Base-by-base conservation (phyloP, 768 basidiomycete genomes). In the Trametes cubensis region DNA sequence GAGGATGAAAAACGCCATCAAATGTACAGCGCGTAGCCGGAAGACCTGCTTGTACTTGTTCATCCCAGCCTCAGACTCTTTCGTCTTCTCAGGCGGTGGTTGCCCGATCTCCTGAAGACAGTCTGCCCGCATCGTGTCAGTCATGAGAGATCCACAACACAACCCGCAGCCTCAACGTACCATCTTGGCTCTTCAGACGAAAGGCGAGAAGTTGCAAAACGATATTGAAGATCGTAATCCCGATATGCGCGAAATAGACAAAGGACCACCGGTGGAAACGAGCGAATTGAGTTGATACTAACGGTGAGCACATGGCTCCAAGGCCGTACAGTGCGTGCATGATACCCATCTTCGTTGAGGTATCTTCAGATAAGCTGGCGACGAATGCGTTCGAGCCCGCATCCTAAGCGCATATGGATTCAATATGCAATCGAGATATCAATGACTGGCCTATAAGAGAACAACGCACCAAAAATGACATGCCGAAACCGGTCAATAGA, bases 321-420 rank as follows among this genome's bases (percentile, higher is more conserved):
- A 75, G 47, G 42, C 89, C 88, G 67, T 89, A 90, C 1, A 81
- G 77, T 10, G 85, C 86, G 66, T 54, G 38, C 60, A 65, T 58
- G 40, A 58, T 52, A 14, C 60, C 84, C 83, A 92, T 87, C 70
- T 89, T 90, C 0, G 74, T 69, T 61, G 84, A 80, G 0, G 84
- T 70, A 44, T 85, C 79, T n/a, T 80, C 74, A 58, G 79, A 78
- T 7, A 89, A 74, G 47, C 76, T 79, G 1, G 86, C 88, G 17
- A 92, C 82, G 64, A 82, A 91, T 11, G 85, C 87, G 67, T 88
- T 89, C 1, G 88, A 81, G 75, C 89, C 88, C 0, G 89, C 87
- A 61, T 88, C 84, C 84, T 89, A 61, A 48, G n/a, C 8, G 3
- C 2, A 25, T 1, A 25, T 13, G 14, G 6, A 38, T 25, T 4